A percentile compares a stretch with the other conserved stretches of the same genome.
Conservation (phyloP, 345 rosid species). For the Lepidium aucheri region DNA sequence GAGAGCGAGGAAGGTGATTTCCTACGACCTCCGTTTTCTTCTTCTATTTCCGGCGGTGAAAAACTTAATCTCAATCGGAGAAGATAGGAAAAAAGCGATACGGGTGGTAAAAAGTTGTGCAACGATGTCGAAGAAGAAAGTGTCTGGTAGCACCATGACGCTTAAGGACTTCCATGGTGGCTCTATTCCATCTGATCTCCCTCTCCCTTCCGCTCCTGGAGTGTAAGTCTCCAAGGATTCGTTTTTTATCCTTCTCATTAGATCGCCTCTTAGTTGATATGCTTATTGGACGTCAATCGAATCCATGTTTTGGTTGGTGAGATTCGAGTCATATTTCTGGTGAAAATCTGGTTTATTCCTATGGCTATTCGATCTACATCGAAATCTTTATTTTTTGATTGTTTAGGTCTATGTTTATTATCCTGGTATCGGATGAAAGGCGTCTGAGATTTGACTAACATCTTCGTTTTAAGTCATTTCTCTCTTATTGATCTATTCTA, state of each 20-base stretch:
- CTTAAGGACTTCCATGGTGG: conserved; percentile 95
- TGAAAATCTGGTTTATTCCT: neutral
- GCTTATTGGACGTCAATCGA: conserved; percentile 20
- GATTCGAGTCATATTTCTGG: conserved; percentile 1
- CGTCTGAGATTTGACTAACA: neutral
- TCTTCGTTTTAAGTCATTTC: neutral
- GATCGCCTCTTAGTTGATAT: conserved; percentile 3
- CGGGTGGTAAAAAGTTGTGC: neutral
- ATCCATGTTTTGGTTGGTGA: neutral
- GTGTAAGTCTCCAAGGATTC: conserved; percentile 41
- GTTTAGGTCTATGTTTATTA: conserved; percentile 8
- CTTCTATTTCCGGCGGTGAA: conserved; percentile 10
- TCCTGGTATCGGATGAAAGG: neutral
- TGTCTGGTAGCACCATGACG: conserved; percentile 65
- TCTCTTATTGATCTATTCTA: neutral
- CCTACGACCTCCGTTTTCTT: neutral
- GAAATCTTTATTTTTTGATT: neutral
- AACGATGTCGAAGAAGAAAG: conserved; percentile 81
- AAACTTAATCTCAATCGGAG: conserved; percentile 21
- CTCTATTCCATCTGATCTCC: conserved; percentile 75
- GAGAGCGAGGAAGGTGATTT: conserved; percentile 5
- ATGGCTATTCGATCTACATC: conserved; percentile 16
- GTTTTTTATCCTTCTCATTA: neutral
- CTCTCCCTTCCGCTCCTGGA: conserved; percentile 92
- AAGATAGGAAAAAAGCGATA: neutral